Base-by-base conservation (phyloP, 129 eudicot genomes). In the Tanacetum coccineum region DNA sequence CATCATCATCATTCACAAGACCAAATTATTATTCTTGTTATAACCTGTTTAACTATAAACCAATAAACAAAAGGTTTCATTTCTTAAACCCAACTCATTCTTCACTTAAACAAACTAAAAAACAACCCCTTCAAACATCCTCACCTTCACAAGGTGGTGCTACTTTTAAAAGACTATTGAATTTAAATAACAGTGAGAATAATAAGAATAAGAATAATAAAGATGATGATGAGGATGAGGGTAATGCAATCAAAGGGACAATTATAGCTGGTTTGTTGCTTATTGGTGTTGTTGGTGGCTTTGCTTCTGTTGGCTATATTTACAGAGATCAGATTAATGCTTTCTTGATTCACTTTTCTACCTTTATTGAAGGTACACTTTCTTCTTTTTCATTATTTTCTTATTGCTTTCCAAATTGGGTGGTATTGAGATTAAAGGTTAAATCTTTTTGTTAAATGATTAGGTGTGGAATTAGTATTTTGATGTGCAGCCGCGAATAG, bases 321-420 rank as follows among this genome's bases (percentile, higher is more conserved):
- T 93, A 93, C 64, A 93, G 75, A 66, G 99, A 89, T 49, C 96
- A 89, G 82, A 79, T 93, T 66, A 93, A 89, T 84, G 87, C 74
- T 59, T 93, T 93, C 71, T 79, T 93, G 82, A 84, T 80, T 57
- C 96, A 93, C 65, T 86, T 93, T 79, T 84, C 96, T 1, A 80
- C 82, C 30, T 78, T 89, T 63, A 89, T 93, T 73, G 96, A 93
- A 86, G 99, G 99, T 93, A 22, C 25, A 22, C 2, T 0, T 22
- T 1, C 25, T 22, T n/a, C 1, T 22, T 22, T 22, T 22, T 22
- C 25, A 22, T 2, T 0, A 22, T 22, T 22, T 22, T 22, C 1
- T 22, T 22, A 22, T 22, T 22, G 25, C 25, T 22, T 22, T 22
- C 2, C 25, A 2, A 22, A 22, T 2, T 22, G 25, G 25, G 25